Evolutionary conservation across 2,329 filamentous ascomycete genomes (phyloP).

Genomic region (Fusarium domesticum): DNA sequence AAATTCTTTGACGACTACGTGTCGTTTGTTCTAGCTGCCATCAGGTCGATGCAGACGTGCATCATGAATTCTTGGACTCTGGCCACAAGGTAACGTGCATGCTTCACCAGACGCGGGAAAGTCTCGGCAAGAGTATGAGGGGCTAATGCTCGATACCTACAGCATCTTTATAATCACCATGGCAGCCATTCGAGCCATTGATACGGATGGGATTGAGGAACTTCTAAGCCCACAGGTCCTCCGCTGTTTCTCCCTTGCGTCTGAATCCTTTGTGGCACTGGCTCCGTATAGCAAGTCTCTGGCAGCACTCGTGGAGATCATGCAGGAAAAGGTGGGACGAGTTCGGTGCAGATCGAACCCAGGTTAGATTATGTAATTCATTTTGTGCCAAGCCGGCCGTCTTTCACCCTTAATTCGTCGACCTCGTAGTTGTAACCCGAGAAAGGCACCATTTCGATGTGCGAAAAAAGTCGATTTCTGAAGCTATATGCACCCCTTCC

Average conservation of each 20-base stretch:
- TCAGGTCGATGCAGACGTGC: neutral
- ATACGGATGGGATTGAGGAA: neutral
- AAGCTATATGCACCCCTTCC: too few species aligned
- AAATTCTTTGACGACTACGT: conserved; percentile 4
- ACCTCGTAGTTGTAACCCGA: neutral
- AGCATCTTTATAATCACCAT: conserved; percentile 4
- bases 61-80: conserved; percentile 3
- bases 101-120: neutral
- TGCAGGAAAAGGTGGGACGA: neutral
- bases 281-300: conserved; percentile 1
- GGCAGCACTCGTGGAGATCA: neutral
- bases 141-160: neutral
- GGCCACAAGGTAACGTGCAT: too few species aligned
- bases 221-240: neutral
- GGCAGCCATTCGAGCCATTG: neutral
- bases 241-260: conserved; percentile 1
- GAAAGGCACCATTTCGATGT: neutral
- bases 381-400: neutral
- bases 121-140: neutral
- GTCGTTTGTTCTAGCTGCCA: neutral
- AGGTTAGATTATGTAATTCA: neutral
- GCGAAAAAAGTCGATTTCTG: too few species aligned
- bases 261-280: neutral
- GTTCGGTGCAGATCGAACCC: neutral
- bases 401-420: neutral